Conservation (phyloP, 495 filamentous ascomycete genomes). For the Trichocladium antarcticum region DNA sequence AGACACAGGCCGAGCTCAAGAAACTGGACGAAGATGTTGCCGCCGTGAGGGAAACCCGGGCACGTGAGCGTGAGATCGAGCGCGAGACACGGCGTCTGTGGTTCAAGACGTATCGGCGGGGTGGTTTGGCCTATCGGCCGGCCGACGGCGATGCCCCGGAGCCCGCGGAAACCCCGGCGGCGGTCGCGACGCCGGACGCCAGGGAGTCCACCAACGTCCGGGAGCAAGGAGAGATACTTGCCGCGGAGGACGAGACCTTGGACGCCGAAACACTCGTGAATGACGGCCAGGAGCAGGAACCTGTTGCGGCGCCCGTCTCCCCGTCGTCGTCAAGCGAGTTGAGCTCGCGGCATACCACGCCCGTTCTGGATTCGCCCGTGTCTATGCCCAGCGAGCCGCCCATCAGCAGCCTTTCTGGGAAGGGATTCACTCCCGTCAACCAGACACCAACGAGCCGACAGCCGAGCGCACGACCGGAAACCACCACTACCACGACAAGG, state of each 20-base stretch:
- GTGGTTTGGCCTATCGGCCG: not conserved
- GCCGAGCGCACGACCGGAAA: not conserved
- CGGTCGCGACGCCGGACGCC: too few relatives aligned
- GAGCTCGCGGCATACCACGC: slow-evolving; percentile 6
- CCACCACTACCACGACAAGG: not conserved
- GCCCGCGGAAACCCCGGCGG: too few relatives aligned
- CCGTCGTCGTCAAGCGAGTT: slow-evolving; percentile 3
- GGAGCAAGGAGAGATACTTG: too few relatives aligned
- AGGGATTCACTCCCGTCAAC: slow-evolving; percentile 26
- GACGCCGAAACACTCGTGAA: too few relatives aligned
- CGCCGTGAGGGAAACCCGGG: not conserved
- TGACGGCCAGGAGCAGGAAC: too few relatives aligned
- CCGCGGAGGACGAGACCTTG: too few relatives aligned
- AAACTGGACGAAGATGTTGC: not conserved
- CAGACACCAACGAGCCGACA: not conserved
- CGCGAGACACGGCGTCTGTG: not conserved
- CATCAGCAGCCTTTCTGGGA: slow-evolving; percentile 17
- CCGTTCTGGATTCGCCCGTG: not conserved
- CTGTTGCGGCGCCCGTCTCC: too few relatives aligned
- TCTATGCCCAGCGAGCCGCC: not conserved
- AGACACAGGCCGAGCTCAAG: not conserved
- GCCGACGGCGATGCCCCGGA: not conserved
- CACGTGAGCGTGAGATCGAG: not conserved
- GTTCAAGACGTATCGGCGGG: not conserved
- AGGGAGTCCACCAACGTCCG: too few relatives aligned